Evolutionary conservation across 192 early-diverging fungal genomes (phyloP).

Genomic region (Piromyces sp.): DNA sequence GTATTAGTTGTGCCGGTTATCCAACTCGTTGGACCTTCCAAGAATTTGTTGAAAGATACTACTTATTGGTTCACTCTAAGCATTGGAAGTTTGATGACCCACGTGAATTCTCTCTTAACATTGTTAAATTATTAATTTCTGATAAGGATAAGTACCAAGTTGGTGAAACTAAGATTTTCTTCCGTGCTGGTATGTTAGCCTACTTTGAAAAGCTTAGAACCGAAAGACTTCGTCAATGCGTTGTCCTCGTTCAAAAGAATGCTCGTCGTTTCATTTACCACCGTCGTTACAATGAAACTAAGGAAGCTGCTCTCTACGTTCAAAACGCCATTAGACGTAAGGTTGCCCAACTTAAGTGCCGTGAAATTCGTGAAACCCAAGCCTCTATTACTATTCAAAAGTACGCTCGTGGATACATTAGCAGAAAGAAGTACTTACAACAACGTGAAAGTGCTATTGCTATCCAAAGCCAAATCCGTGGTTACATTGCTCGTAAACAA

Average conservation of each 20-base stretch:
- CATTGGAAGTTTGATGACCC: constrained; percentile 32
- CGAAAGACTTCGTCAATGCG: constrained; percentile 62
- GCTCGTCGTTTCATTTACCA: constrained; percentile 51
- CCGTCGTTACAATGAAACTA: constrained; percentile 24
- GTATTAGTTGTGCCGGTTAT: constrained; percentile 95
- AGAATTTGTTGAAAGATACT: constrained; percentile 80
- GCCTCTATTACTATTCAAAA: constrained; percentile 66
- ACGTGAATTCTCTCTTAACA: constrained; percentile 16
- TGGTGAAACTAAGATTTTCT: constrained; percentile 92
- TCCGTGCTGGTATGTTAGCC: constrained; percentile 87
- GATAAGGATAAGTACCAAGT: constrained; percentile 82
- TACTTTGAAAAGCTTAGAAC: constrained; percentile 76
- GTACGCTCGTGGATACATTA: constrained; percentile 7
- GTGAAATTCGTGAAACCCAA: constrained; percentile 20
- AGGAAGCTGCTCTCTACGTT: constrained; percentile 6
- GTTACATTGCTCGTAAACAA: constrained; percentile 35
- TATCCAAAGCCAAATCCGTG: constrained; percentile 31
- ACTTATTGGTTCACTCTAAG: constrained; percentile 26
- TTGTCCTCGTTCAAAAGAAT: constrained; percentile 77
- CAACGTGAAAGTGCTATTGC: constrained; percentile 13
- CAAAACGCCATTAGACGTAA: not conserved
- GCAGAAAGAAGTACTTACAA: constrained; percentile 14
- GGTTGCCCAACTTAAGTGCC: not conserved
- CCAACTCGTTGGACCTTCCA: constrained; percentile 72
- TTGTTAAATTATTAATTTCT: constrained; percentile 45